A percentile compares a stretch with the other conserved stretches of the same genome.
These are phyloP conservation scores for Suhomyces faveliae DNA, from an alignment of 805 yeast genomes.

Conservation along the genomic window DNA sequence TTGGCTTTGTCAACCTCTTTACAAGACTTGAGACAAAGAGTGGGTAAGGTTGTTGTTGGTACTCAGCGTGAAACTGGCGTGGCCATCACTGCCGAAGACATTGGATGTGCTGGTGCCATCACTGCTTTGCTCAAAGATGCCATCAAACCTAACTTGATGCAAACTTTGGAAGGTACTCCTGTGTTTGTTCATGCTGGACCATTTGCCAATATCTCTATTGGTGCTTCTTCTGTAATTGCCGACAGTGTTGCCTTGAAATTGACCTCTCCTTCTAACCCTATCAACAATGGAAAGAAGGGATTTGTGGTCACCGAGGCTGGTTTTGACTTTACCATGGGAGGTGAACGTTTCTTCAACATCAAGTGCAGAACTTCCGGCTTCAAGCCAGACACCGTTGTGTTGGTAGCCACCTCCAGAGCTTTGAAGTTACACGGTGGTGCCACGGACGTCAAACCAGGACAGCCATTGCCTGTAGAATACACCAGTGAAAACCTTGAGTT, in stretches of 20 bases:
- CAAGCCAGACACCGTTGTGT: conserved; percentile 84
- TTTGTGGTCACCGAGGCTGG: conserved; percentile 88
- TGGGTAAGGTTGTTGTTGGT: conserved; percentile 75
- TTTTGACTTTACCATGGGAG: conserved; percentile 90
- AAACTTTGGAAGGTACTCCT: conserved; percentile 85
- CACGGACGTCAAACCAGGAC: conserved; percentile 94
- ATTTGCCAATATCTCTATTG: conserved; percentile 83
- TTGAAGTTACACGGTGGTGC: conserved; percentile 97
- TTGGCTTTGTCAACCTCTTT: conserved; percentile 71
- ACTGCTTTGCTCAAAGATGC: conserved; percentile 81
- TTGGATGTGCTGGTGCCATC: conserved; percentile 84
- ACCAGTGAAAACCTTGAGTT: conserved; percentile 76
- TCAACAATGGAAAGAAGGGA: conserved; percentile 51
- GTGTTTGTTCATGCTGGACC: conserved; percentile 89
- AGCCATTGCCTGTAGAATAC: conserved; percentile 79
- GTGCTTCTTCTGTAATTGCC: conserved; percentile 81
- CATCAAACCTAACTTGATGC: conserved; percentile 83
- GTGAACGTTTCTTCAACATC: conserved; percentile 83
- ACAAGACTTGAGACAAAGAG: conserved; percentile 68
- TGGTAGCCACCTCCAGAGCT: conserved; percentile 97
- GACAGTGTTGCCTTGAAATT: conserved; percentile 79
- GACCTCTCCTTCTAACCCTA: conserved; percentile 52
- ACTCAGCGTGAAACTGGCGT: conserved; percentile 61
- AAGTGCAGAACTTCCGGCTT: conserved; percentile 91
- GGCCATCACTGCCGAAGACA: conserved; percentile 79